Base-by-base conservation (phyloP, 139 green algal species). In the Gonium pectorale region DNA sequence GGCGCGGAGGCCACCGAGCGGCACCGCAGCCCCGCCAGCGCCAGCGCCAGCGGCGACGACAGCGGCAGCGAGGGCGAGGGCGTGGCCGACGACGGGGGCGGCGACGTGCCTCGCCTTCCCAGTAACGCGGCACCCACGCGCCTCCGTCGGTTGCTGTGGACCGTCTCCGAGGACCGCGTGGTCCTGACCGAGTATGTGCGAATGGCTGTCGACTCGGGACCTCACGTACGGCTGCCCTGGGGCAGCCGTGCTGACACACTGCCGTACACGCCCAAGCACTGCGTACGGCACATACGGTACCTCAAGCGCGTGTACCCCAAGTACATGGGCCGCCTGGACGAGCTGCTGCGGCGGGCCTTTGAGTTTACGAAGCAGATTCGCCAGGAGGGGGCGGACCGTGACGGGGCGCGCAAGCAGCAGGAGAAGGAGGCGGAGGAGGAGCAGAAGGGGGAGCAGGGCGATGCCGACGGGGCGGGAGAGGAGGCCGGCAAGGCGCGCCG, bases 321-420 rank as follows among this genome's bases (percentile, higher is more conserved):
- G 40, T 71, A 82, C 60, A 82, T 37, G 26, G 75, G 59, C n/a
- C 59, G 75, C 31, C 26, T 82, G 17, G 60, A 72, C 59, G 75
- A 82, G 59, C 75, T 82, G 75, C 40, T 71, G 37, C 24, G 26
- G 21, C 59, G 59, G 31, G 59, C 59, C 7, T 41, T n/a, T n/a
- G n/a, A 29, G 21, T 22, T 29, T 22, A 22, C 5, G 21, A 59
- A 13, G 51, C 51, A n/a, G n/a, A n/a, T n/a, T n/a, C n/a, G n/a
- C n/a, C 51, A 3, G 5, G 51, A 59, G 51, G 51, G 21, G 51
- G 51, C 51, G 51, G 51, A 59, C 21, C 51, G n/a, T n/a, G n/a
- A n/a, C n/a, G n/a, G n/a, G n/a, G n/a, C n/a, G n/a, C n/a, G n/a
- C n/a, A n/a, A n/a, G n/a, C n/a, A n/a, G n/a, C n/a, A 31, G 33